phyloP scores from a whole-genome alignment of 2,329 filamentous ascomycete genomes.

The Beauveria sp. region DNA sequence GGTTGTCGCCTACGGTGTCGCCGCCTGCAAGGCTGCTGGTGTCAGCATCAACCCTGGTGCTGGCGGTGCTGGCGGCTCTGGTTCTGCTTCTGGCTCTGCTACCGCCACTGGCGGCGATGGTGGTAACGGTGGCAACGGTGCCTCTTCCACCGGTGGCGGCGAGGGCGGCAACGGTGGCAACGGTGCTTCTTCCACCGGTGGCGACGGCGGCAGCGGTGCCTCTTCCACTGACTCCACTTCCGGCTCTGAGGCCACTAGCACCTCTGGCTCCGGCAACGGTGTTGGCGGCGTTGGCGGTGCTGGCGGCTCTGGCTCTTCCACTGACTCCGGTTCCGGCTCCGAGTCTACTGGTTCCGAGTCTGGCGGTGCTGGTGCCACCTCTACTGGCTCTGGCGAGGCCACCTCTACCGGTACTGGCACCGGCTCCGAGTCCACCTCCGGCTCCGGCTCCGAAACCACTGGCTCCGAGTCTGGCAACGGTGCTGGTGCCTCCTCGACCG shows the following conservation, averaged over 20 bases:
- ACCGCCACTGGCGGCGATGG: background rate
- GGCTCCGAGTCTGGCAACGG: slow-evolving; percentile 17
- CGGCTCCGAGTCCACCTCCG: slow-evolving; percentile 1
- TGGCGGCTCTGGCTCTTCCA: slow-evolving; percentile 5
- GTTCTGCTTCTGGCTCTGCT: slow-evolving; percentile 3
- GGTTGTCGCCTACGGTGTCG: slow-evolving; percentile 31
- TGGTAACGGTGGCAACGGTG: slow-evolving; percentile 1
- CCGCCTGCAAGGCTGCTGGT: slow-evolving; percentile 29
- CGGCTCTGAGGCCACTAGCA: slow-evolving; percentile 12
- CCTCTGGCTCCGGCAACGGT: background rate
- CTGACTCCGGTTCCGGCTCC: slow-evolving; percentile 13
- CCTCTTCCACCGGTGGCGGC: slow-evolving; percentile 17
- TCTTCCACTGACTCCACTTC: slow-evolving; percentile 14
- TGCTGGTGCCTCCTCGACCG: slow-evolving; percentile 13
- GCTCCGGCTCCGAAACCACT: slow-evolving; percentile 11
- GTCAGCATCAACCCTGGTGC: slow-evolving; percentile 5
- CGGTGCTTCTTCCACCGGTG: slow-evolving; percentile 13
- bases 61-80: no score
- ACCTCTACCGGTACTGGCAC: background rate
- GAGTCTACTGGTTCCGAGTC: slow-evolving; percentile 10
- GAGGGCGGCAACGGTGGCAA: slow-evolving; percentile 16
- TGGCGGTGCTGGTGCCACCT: slow-evolving; percentile 12
- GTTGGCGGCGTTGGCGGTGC: no score
- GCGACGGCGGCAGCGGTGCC: slow-evolving; percentile 17
- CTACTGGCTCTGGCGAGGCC: background rate